Percentiles rank a stretch among this genome's conserved stretches.
phyloP scores from a whole-genome alignment of 1,139 yeast genomes.

The Magnusiomyces tetraspermus region DNA sequence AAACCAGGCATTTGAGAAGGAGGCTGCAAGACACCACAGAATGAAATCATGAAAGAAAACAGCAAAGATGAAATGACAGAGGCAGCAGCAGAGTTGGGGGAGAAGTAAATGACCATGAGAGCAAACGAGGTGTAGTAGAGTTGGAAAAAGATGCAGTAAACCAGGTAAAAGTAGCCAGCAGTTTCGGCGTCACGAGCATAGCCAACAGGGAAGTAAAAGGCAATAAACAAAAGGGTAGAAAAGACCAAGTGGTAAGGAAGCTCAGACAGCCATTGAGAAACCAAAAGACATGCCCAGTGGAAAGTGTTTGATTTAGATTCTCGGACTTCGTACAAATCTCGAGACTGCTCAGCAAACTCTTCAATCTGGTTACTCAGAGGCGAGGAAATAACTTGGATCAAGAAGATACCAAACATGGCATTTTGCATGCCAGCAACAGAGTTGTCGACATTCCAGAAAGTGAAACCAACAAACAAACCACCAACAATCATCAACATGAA shows the following conservation, averaged over 20 bases:
- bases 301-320: constrained; percentile 43
- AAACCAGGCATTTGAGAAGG: constrained; percentile 51
- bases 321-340: constrained; percentile 46
- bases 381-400: constrained; percentile 49
- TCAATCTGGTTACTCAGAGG: constrained; percentile 64
- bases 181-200: constrained; percentile 40
- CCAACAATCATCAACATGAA: constrained; percentile 40
- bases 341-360: constrained; percentile 50
- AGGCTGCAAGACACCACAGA: constrained; percentile 75
- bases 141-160: constrained; percentile 47
- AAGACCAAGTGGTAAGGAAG: constrained; percentile 57
- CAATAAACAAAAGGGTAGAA: constrained; percentile 54
- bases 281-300: constrained; percentile 47
- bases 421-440: constrained; percentile 37
- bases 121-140: constrained; percentile 48
- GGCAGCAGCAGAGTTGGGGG: constrained; percentile 58
- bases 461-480: constrained; percentile 55
- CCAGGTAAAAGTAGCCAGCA: constrained; percentile 44
- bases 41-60: constrained; percentile 62
- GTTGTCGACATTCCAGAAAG: constrained; percentile 53
- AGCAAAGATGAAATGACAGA: constrained; percentile 50
- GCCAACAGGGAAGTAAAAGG: constrained; percentile 65
- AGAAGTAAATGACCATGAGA: constrained; percentile 43
- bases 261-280: constrained; percentile 56
- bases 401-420: constrained; percentile 46